Percentiles rank a stretch among this genome's conserved stretches.
Evolutionary conservation across 2,329 filamentous ascomycete genomes (phyloP).

Genomic region (Calonectria ilicicola): DNA sequence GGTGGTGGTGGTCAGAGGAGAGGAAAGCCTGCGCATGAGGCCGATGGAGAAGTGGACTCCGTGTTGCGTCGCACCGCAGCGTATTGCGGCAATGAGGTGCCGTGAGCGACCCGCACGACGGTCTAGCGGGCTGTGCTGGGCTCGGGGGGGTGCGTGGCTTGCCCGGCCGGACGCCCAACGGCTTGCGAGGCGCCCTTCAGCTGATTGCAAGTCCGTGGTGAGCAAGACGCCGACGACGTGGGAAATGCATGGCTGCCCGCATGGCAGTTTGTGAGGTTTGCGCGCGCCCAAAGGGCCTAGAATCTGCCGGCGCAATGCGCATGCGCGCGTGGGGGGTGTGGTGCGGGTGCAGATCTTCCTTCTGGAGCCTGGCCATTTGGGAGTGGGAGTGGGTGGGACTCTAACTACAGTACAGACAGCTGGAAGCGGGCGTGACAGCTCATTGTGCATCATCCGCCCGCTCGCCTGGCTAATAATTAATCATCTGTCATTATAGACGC

Average conservation of each 20-base stretch:
- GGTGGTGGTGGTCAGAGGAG: background rate
- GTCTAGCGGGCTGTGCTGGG: background rate
- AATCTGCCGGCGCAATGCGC: background rate
- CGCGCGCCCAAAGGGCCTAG: background rate
- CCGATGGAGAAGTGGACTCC: constrained; percentile 8
- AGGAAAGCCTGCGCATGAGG: background rate
- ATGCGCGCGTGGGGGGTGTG: background rate
- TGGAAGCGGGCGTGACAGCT: constrained; percentile 10
- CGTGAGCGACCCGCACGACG: background rate
- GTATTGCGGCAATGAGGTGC: background rate
- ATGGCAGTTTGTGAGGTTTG: background rate
- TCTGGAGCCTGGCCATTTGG: background rate
- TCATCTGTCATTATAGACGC: background rate
- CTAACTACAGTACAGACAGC: background rate
- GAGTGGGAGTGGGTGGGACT: background rate
- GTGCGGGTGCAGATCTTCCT: constrained; percentile 7
- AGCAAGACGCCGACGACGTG: background rate
- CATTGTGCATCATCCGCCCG: constrained; percentile 1
- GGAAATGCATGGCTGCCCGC: background rate
- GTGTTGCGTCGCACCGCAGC: background rate
- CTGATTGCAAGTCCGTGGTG: background rate
- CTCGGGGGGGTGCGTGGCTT: constrained; percentile 7
- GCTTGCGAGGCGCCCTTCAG: constrained; percentile 10
- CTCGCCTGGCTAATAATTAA: background rate
- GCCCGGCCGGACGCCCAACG: background rate